Evolutionary conservation across 495 filamentous ascomycete genomes (phyloP), one percentile per base, ranked within the genome.

Genomic region (Hapsidospora chrysogenum): DNA sequence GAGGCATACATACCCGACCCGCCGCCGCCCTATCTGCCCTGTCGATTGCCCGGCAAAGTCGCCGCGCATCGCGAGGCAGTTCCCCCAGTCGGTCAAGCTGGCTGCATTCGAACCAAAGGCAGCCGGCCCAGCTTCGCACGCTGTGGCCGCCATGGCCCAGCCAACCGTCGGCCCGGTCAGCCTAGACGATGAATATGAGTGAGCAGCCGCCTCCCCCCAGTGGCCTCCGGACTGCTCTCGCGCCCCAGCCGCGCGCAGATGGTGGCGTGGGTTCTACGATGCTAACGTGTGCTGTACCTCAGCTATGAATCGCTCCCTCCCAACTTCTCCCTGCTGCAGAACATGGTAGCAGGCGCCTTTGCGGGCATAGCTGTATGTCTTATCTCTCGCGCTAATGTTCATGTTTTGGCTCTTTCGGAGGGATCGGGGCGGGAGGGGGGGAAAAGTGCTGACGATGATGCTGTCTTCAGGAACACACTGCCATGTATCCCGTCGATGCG

Each of bases 401-500:
- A n/a, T n/a, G n/a, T n/a, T n/a, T n/a, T n/a, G n/a, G n/a, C n/a
- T n/a, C n/a, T n/a, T n/a, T n/a, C n/a, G n/a, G n/a, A n/a, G n/a
- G n/a, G n/a, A n/a, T n/a, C n/a, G n/a, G n/a, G n/a, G n/a, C n/a
- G n/a, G n/a, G n/a, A n/a, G n/a, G n/a, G n/a, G n/a, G n/a, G n/a
- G n/a, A n/a, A n/a, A n/a, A n/a, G n/a, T 22, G 17, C 31, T 33
- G 18, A 33, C 31, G 42, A 60, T 41, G n/a, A n/a, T 19, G 9
- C 13, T 22, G 32, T 29, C 13, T 17, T 7, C 46, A 68, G 69
- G 80, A 87, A 58, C 84, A 87, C 56, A 87, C 86, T 34, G 84
- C 92, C 42, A 94, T 99, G 89, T 99, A 99, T 47, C 89, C 89
- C 7, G 80, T 99, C 43, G 89, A 99, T 61, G 73, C 93, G 42